Conservation (phyloP, 352 stramenopile genomes). For the Globisporangium perplexum region DNA sequence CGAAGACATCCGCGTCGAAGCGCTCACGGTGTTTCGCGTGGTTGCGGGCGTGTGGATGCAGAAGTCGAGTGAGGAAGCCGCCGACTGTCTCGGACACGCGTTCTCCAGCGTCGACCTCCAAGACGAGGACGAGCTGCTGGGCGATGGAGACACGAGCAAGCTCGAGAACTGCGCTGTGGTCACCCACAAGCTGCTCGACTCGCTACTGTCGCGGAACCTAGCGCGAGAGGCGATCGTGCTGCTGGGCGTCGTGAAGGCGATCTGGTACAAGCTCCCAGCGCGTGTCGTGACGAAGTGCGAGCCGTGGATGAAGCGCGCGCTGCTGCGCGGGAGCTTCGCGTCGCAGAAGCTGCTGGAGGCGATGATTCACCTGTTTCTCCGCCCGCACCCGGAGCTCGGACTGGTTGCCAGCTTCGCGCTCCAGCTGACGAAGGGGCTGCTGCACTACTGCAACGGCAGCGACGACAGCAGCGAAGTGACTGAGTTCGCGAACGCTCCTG, state of each 20-base stretch:
- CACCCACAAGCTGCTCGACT: constrained; percentile 21
- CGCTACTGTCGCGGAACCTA: constrained; percentile 12
- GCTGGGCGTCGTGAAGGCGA: constrained; percentile 9
- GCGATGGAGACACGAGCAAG: constrained; percentile 7
- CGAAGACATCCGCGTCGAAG: constrained; percentile 13
- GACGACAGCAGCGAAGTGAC: constrained; percentile 13
- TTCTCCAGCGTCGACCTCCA: constrained; percentile 9
- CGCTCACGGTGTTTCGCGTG: constrained; percentile 12
- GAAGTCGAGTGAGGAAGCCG: constrained; percentile 14
- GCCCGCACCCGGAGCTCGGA: constrained; percentile 12
- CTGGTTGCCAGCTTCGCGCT: constrained; percentile 20
- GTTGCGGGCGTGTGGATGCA: constrained; percentile 18
- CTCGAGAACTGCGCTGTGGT: constrained; percentile 19
- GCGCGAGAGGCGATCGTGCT: constrained; percentile 12
- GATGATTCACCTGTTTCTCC: constrained; percentile 27
- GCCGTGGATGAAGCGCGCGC: constrained; percentile 24
- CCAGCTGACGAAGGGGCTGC: constrained; percentile 27
- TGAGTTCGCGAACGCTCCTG: constrained; percentile 4
- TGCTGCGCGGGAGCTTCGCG: constrained; percentile 11
- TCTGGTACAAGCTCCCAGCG: constrained; percentile 18
- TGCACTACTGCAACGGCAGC: constrained; percentile 25
- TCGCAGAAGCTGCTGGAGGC: constrained; percentile 25
- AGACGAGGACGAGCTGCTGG: constrained; percentile 17
- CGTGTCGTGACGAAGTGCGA: constrained; percentile 13
- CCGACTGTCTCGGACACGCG: constrained; percentile 14